phyloP scores from a whole-genome alignment of 208 protist genomes.

The Naegleria gruberi region DNA sequence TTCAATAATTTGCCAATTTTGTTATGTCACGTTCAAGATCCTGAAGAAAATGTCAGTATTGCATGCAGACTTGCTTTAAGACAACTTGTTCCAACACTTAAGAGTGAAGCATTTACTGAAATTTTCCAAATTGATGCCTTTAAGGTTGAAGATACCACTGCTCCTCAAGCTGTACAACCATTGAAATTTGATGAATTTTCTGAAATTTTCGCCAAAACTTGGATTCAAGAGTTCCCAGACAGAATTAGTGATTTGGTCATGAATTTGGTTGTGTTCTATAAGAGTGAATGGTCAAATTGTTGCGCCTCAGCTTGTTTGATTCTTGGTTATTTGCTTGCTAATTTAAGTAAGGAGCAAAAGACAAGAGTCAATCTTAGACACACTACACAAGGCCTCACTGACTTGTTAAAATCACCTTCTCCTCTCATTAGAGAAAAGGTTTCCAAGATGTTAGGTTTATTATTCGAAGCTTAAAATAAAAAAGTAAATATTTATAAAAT shows the following conservation, averaged over 20 bases:
- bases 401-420: not conserved
- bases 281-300: not conserved
- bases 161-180: not conserved
- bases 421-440: not conserved
- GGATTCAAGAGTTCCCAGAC: conserved; percentile 8
- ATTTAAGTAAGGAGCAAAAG: not conserved
- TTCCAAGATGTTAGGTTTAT: not conserved
- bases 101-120: not conserved
- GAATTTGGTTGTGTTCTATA: conserved; percentile 11
- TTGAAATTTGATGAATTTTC: conserved; percentile 12
- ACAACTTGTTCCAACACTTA: not conserved
- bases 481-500: not conserved
- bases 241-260: not conserved
- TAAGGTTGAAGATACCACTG: not conserved
- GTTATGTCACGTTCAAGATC: not conserved
- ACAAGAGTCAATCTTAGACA: not conserved
- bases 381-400: not conserved
- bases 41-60: not conserved
- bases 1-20: not conserved
- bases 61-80: not conserved
- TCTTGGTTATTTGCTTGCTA: not conserved
- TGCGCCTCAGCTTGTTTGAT: not conserved
- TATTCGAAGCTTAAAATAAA: conserved; percentile 3
- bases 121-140: not conserved
- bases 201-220: not conserved